phyloP scores from a whole-genome alignment of 2,329 filamentous ascomycete species.

The Rhinocladiella similis region DNA sequence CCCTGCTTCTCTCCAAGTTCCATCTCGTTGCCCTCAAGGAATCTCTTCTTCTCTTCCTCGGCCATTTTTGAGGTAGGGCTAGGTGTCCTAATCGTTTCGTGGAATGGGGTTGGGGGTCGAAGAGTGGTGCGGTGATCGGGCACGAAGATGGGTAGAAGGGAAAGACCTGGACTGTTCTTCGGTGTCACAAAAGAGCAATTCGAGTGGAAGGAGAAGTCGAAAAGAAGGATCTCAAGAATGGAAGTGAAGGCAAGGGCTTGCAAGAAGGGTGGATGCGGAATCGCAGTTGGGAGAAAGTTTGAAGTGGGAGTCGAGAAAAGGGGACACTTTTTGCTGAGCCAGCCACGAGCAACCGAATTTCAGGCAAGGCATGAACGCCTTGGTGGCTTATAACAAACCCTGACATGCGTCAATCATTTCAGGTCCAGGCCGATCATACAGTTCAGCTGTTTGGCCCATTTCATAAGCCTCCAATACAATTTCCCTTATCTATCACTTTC shows the following conservation, averaged over 20 bases:
- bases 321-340: neutral
- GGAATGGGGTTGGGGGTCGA: neutral
- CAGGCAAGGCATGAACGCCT: neutral
- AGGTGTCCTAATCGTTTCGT: neutral
- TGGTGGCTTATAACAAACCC: conserved; percentile 1
- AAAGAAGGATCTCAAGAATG: neutral
- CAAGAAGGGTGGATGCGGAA: neutral
- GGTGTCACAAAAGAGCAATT: neutral
- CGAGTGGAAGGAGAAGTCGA: neutral
- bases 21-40: conserved; percentile 62
- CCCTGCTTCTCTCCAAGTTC: conserved; percentile 65
- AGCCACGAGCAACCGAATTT: conserved; percentile 8
- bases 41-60: conserved; percentile 81
- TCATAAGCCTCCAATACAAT: conserved; percentile 1
- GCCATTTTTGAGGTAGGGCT: conserved; percentile 58
- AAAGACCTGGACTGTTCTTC: neutral
- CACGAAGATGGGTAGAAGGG: neutral
- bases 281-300: conserved; percentile 1
- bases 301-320: conserved; percentile 10
- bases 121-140: neutral
- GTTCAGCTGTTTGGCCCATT: neutral
- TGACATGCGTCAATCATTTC: conserved; percentile 16
- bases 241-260: neutral
- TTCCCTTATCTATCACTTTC: neutral
- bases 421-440: neutral